Conservation (phyloP, 805 yeast genomes). For the Candida dajiaensis region DNA sequence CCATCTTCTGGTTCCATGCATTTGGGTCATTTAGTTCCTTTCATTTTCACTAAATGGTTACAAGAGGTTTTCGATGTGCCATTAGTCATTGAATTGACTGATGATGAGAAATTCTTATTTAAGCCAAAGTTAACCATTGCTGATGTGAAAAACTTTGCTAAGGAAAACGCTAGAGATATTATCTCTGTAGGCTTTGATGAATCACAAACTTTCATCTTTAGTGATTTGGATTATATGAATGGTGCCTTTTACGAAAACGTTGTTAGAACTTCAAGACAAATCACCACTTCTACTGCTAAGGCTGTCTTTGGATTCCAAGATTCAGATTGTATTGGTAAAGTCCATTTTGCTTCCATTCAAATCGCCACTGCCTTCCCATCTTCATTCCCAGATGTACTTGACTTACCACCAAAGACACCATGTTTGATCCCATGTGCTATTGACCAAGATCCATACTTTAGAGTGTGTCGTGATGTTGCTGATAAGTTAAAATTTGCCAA, state of each 20-base stretch:
- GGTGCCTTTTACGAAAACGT: conserved; percentile 92
- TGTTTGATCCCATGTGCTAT: conserved; percentile 98
- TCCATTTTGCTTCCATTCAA: conserved; percentile 94
- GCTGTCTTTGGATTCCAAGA: conserved; percentile 96
- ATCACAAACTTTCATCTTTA: conserved; percentile 90
- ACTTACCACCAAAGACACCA: conserved; percentile 82
- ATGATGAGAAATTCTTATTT: conserved; percentile 94
- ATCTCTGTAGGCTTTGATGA: conserved; percentile 93
- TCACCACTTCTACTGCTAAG: conserved; percentile 94
- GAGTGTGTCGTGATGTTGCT: conserved; percentile 97
- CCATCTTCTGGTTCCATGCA: conserved; percentile 94
- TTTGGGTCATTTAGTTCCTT: conserved; percentile 95
- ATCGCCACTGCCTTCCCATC: conserved; percentile 95
- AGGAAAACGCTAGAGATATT: conserved; percentile 86
- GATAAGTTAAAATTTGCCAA: conserved; percentile 84
- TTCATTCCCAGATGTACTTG: conserved; percentile 91
- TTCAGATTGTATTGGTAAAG: conserved; percentile 88
- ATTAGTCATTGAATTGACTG: conserved; percentile 87
- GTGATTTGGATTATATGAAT: conserved; percentile 90
- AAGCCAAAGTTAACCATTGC: conserved; percentile 84
- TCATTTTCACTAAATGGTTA: conserved; percentile 93
- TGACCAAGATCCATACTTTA: conserved; percentile 97
- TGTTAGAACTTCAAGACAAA: conserved; percentile 86
- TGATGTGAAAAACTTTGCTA: conserved; percentile 77
- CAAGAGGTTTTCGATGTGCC: conserved; percentile 98